Evolutionary conservation across 169 alveolate genomes (phyloP), one percentile per base, ranked within the genome.

Genomic region (Plasmodium inui): DNA sequence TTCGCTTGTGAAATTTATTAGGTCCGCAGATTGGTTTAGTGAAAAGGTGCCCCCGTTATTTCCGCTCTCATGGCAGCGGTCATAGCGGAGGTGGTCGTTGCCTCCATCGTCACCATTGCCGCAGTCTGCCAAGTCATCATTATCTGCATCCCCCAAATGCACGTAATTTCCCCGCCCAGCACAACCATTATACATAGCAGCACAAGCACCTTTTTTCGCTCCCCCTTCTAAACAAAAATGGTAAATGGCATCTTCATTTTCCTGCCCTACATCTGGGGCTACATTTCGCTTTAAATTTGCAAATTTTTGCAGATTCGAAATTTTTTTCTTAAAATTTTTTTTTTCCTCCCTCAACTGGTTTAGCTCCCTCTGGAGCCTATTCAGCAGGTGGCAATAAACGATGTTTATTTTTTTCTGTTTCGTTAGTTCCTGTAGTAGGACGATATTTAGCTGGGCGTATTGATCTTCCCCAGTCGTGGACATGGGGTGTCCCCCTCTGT

Each of bases 371-470:
- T 70, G 57, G 17, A 82, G 57, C 30, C 74, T 73, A 82, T 41
- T 82, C 74, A 91, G 53, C 44, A 91, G 14, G 30, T 91, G 92
- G 39, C 82, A 70, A 71, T 91, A 91, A 81, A 91, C 71, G 57
- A 91, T 26, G 41, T 91, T 81, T 41, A 91, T 91, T 91, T 91
- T 91, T 55, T 91, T 81, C 74, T 91, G 92, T 19, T 82, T 81
- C 57, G 37, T 80, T 39, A 91, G 76, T 70, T 81, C 95, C 53
- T 82, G 72, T 67, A 82, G 55, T 82, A 91, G 53, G 5, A 91
- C 83, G 41, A 81, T 91, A 71, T 81, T 91, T 81, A 81, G 34
- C 53, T 81, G 39, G 55, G 83, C 53, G 61, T 91, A 46, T 82
- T 91, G 71, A 70, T 91, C 79, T 44, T 78, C 82, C 82, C 32